phyloP scores from a whole-genome alignment of 345 rosid species.

The Orychophragmus violaceus region DNA sequence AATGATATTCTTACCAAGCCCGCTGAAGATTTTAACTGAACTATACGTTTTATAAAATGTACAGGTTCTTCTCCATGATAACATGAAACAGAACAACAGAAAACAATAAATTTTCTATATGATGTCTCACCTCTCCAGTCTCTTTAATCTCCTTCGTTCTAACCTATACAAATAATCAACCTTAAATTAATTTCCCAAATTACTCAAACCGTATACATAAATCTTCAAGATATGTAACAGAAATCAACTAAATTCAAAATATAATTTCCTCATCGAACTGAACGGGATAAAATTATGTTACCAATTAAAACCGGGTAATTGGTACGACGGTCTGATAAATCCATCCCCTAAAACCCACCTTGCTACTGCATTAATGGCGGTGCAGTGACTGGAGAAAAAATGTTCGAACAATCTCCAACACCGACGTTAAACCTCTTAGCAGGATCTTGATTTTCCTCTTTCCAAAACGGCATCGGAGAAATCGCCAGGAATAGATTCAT shows the following conservation, averaged over 20 bases:
- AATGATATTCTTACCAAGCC: too few species aligned
- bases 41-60: too few species aligned
- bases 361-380: conserved; percentile 15
- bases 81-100: too few species aligned
- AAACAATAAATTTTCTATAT: background rate
- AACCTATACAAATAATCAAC: conserved; percentile 11
- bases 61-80: too few species aligned
- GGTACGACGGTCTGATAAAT: conserved; percentile 43
- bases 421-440: conserved; percentile 36
- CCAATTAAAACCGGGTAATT: conserved; percentile 68
- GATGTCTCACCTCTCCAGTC: conserved; percentile 14
- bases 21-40: too few species aligned
- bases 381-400: background rate
- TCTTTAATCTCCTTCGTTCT: background rate
- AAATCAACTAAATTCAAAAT: background rate
- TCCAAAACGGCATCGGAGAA: background rate
- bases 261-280: background rate
- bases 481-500: background rate
- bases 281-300: conserved; percentile 23
- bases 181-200: conserved; percentile 1
- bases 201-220: conserved; percentile 4
- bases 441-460: background rate
- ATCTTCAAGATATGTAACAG: background rate
- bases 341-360: conserved; percentile 44
- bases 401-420: conserved; percentile 14